A percentile compares a stretch with the other conserved stretches of the same genome.
phyloP scores from a whole-genome alignment of 106 monocot species.

The Hemerocallis citrina region DNA sequence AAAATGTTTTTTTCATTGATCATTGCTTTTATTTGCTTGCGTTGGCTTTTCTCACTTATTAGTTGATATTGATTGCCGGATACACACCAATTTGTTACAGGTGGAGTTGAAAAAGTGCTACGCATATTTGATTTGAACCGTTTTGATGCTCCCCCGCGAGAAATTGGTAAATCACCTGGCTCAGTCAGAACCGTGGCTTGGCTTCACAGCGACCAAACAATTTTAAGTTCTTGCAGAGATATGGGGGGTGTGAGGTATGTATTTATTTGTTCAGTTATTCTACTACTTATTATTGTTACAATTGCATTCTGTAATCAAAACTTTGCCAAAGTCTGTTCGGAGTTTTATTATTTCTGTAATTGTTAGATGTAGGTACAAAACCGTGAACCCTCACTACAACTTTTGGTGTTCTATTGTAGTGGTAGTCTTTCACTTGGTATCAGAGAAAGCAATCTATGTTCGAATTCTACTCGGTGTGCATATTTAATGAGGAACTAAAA shows the following conservation, averaged over 20 bases:
- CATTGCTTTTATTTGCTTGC: background rate
- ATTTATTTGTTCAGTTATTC: background rate
- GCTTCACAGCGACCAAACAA: constrained; percentile 91
- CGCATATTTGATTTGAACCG: constrained; percentile 90
- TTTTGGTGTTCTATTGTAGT: too few species aligned
- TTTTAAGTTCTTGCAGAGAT: constrained; percentile 89
- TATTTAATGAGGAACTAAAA: too few species aligned
- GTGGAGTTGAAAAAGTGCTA: constrained; percentile 85
- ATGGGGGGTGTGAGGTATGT: constrained; percentile 73
- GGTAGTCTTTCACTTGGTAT: too few species aligned
- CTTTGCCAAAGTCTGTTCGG: too few species aligned
- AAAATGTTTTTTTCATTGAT: background rate
- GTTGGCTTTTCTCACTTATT: background rate
- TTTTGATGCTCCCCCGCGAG: constrained; percentile 71
- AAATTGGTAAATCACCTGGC: constrained; percentile 85
- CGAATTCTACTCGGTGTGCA: too few species aligned
- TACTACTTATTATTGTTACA: background rate
- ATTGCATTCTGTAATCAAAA: too few species aligned
- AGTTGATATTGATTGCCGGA: constrained; percentile 37
- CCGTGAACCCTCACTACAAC: too few species aligned
- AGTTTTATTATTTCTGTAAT: too few species aligned
- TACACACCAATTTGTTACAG: constrained; percentile 67
- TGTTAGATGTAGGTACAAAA: too few species aligned
- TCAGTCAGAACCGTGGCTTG: constrained; percentile 79
- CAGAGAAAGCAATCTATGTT: too few species aligned